Evolutionary conservation across 225 moss, liverwort and hornwort genomes (phyloP).

Genomic region (Pleurozium schreberi): DNA sequence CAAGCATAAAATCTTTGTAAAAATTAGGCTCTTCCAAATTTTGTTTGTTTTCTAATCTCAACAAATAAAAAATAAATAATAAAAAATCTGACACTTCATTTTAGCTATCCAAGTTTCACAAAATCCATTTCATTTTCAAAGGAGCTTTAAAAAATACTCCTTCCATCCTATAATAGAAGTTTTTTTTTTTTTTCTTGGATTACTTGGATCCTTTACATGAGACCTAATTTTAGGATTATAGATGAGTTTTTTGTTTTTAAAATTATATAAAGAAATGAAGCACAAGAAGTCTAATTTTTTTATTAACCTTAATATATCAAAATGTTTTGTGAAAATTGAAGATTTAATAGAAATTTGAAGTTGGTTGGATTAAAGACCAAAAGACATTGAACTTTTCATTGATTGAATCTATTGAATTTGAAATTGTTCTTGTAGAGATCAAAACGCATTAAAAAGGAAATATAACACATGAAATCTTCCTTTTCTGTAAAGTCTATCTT

Average conservation of each 20-base stretch:
- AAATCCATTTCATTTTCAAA: background rate
- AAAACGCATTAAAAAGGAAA: no score
- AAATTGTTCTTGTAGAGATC: no score
- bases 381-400: no score
- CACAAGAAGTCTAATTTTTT: background rate
- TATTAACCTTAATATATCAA: fast-evolving
- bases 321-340: background rate
- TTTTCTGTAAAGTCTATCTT: no score
- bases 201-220: no score
- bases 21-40: background rate
- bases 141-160: background rate
- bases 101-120: background rate
- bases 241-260: background rate
- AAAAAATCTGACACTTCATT: background rate
- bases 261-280: background rate
- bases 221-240: background rate
- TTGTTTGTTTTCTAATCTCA: background rate
- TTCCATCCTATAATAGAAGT: no score
- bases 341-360: background rate
- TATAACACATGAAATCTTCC: no score
- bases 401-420: no score
- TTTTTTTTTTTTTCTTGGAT: no score
- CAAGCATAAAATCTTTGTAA: fast-evolving
- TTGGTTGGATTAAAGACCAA: no score
- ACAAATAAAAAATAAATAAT: background rate